Evolutionary conservation across 768 basidiomycete species (phyloP).

Genomic region (Auricularia cornea): DNA sequence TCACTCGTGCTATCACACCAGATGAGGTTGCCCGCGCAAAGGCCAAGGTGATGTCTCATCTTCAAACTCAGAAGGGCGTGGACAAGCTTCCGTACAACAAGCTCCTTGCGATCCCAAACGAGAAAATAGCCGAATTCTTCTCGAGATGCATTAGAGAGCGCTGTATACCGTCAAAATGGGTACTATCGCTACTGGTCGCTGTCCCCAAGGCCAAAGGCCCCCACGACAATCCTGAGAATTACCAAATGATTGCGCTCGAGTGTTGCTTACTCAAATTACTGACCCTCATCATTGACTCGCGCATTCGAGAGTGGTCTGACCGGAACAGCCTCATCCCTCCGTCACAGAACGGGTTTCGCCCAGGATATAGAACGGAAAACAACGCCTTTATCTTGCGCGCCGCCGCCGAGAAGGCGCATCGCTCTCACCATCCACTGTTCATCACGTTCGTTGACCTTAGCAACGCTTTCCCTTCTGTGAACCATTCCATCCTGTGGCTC

Average conservation of each 20-base stretch:
- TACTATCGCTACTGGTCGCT: slow-evolving; percentile 8
- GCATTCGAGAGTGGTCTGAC: slow-evolving; percentile 11
- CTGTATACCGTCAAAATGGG: slow-evolving; percentile 12
- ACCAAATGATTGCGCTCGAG: slow-evolving; percentile 22
- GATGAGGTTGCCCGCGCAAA: too few species aligned
- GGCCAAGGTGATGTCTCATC: too few species aligned
- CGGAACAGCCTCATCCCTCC: slow-evolving; percentile 13
- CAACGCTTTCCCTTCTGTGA: too few species aligned
- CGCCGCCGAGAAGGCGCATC: slow-evolving; percentile 15
- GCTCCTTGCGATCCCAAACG: not conserved
- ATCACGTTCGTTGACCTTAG: slow-evolving; percentile 16
- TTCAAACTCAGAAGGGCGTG: too few species aligned
- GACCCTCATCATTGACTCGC: slow-evolving; percentile 17
- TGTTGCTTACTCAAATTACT: slow-evolving; percentile 20
- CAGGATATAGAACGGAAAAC: slow-evolving; percentile 9
- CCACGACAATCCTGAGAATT: slow-evolving; percentile 14
- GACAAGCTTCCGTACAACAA: too few species aligned
- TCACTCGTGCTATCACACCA: too few species aligned
- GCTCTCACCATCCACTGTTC: slow-evolving; percentile 11
- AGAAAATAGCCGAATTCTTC: slow-evolving; percentile 16
- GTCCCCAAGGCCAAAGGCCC: slow-evolving; percentile 15
- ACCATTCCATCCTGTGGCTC: slow-evolving; percentile 8
- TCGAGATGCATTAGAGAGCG: slow-evolving; percentile 6
- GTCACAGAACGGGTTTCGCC: slow-evolving; percentile 25
- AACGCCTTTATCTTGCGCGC: slow-evolving; percentile 11